Base-by-base conservation (phyloP, 805 yeast genomes). In the Yarrowia bubula region DNA sequence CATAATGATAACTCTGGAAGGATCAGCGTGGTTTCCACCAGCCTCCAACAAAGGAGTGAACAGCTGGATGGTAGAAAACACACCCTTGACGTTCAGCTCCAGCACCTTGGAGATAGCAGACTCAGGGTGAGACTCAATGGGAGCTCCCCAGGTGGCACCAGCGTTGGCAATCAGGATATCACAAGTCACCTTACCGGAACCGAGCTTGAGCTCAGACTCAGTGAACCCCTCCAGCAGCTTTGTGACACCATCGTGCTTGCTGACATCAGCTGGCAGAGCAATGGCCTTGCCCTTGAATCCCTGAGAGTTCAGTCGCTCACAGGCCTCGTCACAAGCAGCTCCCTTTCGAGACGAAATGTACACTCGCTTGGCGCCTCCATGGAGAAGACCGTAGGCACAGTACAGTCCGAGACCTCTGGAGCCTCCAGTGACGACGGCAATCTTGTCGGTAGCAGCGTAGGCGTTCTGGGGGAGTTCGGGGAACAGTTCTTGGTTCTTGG, bases 111-210 rank as follows among this genome's bases (percentile, higher is more conserved):
- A 83, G 69, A 88, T 73, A 1, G 89, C 90, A 3, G 75, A 67
- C 33, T 84, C 84, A 3, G 90, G 84, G 71, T 88, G 92, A 10
- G 76, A 75, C 42, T 79, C 85, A 57, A 88, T 74, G 11, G 83
- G 83, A 1, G 84, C 86, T 17, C 92, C 92, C 92, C 92, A 88
- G 13, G 87, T 76, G 8, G 92, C 91, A 35, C 93, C 93, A 6
- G 93, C 92, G 71, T 88, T 88, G 57, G 92, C 90, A 70, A 86
- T 79, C 68, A 88, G 78, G 67, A 88, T 86, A 73, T 88, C 85
- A 41, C 87, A 79, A 70, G 35, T 42, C n/a, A 38, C 60, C 31
- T 41, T 57, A 31, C 33, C 38, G 13, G 71, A 31, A 31, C 82
- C 81, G 18, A 71, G 72, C 65, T 75, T 73, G 14, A 73, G 67